These are phyloP conservation scores for Trypanosoma mega DNA, from an alignment of 208 protist genomes.

Conservation along the genomic window DNA sequence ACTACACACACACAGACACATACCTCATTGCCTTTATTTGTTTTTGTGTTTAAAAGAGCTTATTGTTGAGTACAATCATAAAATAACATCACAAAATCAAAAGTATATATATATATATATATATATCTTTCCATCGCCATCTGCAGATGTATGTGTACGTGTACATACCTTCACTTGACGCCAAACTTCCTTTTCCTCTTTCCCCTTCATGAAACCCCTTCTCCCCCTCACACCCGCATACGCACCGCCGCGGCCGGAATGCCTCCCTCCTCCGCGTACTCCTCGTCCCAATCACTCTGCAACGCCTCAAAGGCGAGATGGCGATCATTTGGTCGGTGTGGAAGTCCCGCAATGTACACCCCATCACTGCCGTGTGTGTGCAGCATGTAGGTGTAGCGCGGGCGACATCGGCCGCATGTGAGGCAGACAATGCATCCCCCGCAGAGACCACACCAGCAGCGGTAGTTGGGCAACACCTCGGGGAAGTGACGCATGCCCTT, in stretches of 20 bases:
- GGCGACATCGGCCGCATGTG: constrained; percentile 45
- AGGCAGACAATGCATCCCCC: constrained; percentile 28
- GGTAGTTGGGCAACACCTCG: constrained; percentile 78
- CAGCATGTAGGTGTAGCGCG: neutral
- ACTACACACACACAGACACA: too few relatives aligned
- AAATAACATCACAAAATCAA: too few relatives aligned
- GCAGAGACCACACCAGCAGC: constrained; percentile 50
- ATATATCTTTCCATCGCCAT: too few relatives aligned
- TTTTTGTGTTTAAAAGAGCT: too few relatives aligned
- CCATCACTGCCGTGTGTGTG: constrained; percentile 4
- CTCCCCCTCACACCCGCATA: constrained; percentile 7
- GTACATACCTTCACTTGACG: too few relatives aligned
- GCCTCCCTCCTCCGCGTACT: constrained; percentile 24
- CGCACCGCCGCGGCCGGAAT: constrained; percentile 36
- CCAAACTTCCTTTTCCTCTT: neutral
- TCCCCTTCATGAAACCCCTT: neutral
- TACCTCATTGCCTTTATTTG: too few relatives aligned
- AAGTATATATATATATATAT: too few relatives aligned
- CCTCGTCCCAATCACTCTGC: constrained; percentile 46
- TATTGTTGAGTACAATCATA: too few relatives aligned
- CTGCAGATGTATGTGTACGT: too few relatives aligned
- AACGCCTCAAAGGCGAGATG: constrained; percentile 54
- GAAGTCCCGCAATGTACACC: constrained; percentile 23
- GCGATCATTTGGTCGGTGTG: constrained; percentile 24
- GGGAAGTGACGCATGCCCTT: constrained; percentile 69